Evolutionary conservation across 805 yeast genomes (phyloP), one percentile per base, ranked within the genome.

Genomic region (Vanderwaltozyma tropicalis): DNA sequence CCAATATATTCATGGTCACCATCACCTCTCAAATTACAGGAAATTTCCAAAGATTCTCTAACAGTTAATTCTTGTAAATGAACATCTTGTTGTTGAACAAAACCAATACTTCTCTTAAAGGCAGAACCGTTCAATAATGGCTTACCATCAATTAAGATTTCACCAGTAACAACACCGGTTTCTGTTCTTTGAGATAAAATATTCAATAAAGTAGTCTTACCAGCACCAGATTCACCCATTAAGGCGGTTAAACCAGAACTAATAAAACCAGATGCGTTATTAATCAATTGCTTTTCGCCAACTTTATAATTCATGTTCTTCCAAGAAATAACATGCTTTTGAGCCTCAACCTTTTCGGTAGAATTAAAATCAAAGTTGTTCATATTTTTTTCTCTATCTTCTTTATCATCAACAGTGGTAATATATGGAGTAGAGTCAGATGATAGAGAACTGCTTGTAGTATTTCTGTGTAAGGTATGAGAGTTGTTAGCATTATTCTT

Each of bases 141-240:
- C 38, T 45, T 38, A 3, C 97, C 97, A 57, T 92, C 92, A 18
- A 87, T 74, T 47, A 68, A 73, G 13, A 89, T 74, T 2, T 65
- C 55, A 15, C 96, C 96, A 1, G 66, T 49, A 9, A 76, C 70
- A 0, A 47, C 45, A 2, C 98, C 98, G 22, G 78, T 70, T 54
- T 92, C 92, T 52, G 78, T 74, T 55, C 89, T 89, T 31, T 80
- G 82, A 0, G 97, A 97, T 40, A 92, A 64, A 41, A 92, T 88
- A 53, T 92, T 97, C 36, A 92, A 64, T 31, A 92, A 63, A 0
- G 98, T 89, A 1, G 98, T 89, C 55, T 92, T 92, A 38, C 98
- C 98, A 12, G 97, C 97, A 35, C 98, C 98, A 0, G 96, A 88
- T 1, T 96, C 96, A 31, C 98, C 98, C 95, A 92, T 85, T 32